These are phyloP conservation scores for Fusarium domesticum DNA, from an alignment of 2,329 filamentous ascomycete genomes.

Conservation along the genomic window DNA sequence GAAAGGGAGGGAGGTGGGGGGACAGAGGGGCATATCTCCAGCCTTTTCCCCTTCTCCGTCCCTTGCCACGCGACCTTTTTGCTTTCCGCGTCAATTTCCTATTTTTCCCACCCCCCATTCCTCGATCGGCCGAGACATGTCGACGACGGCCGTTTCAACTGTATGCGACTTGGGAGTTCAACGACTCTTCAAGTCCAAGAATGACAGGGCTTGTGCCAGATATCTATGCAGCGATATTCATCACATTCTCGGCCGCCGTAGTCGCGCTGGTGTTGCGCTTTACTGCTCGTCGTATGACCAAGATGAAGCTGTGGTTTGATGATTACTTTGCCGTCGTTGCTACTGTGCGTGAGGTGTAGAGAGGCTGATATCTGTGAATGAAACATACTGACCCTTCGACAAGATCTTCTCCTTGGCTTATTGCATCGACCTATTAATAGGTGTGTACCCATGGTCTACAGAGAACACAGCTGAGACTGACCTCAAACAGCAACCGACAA, in stretches of 20 bases:
- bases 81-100: neutral
- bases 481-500: constrained; percentile 11
- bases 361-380: neutral
- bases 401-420: constrained; percentile 12
- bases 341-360: constrained; percentile 9
- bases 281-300: constrained; percentile 19
- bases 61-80: neutral
- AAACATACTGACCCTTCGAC: neutral
- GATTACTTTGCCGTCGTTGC: constrained; percentile 20
- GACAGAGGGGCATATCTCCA: neutral
- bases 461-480: neutral
- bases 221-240: constrained; percentile 17
- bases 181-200: neutral
- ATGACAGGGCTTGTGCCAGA: constrained; percentile 24
- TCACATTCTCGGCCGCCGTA: constrained; percentile 20
- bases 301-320: constrained; percentile 24
- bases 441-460: neutral
- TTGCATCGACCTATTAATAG: neutral
- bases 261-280: constrained; percentile 16
- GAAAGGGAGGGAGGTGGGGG: no score
- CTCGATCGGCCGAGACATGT: neutral
- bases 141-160: neutral
- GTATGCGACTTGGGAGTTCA: neutral
- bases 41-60: neutral
- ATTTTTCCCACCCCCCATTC: neutral